Conservation (phyloP, 371 early-diverging fungal species). For the Mortierella sp. region DNA sequence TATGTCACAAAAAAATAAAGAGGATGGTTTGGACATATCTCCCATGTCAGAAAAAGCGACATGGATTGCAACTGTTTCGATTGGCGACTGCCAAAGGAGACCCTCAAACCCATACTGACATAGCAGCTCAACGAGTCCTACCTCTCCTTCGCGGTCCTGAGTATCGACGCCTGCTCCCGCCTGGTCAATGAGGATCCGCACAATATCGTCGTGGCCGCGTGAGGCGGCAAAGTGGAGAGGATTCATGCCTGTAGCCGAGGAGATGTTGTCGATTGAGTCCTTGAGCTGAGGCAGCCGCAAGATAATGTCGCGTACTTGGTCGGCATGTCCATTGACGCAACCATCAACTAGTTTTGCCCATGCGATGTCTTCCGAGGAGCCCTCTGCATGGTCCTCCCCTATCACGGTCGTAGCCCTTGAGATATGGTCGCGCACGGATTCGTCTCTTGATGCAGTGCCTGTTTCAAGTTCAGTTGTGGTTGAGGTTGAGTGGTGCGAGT, state of each 20-base stretch:
- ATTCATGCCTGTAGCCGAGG: slow-evolving; percentile 73
- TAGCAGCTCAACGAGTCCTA: slow-evolving; percentile 31
- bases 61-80: not conserved
- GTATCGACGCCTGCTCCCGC: slow-evolving; percentile 77
- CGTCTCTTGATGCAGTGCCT: slow-evolving; percentile 8
- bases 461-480: slow-evolving; percentile 3
- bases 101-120: not conserved
- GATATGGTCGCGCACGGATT: slow-evolving; percentile 19
- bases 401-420: slow-evolving; percentile 25
- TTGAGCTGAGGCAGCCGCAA: slow-evolving; percentile 76
- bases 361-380: slow-evolving; percentile 40
- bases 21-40: not conserved
- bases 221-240: slow-evolving; percentile 81
- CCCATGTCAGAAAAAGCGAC: not conserved
- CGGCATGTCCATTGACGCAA: slow-evolving; percentile 46
- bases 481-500: not conserved
- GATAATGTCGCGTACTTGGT: slow-evolving; percentile 58
- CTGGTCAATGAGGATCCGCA: slow-evolving; percentile 73
- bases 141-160: slow-evolving; percentile 82
- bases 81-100: not conserved
- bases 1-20: slow-evolving; percentile 38
- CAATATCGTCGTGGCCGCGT: slow-evolving; percentile 76
- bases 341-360: slow-evolving; percentile 53
- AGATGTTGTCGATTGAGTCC: slow-evolving; percentile 56
- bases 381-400: slow-evolving; percentile 18